phyloP scores from a whole-genome alignment of 2,329 filamentous ascomycete genomes.

The Cadophora gregata region DNA sequence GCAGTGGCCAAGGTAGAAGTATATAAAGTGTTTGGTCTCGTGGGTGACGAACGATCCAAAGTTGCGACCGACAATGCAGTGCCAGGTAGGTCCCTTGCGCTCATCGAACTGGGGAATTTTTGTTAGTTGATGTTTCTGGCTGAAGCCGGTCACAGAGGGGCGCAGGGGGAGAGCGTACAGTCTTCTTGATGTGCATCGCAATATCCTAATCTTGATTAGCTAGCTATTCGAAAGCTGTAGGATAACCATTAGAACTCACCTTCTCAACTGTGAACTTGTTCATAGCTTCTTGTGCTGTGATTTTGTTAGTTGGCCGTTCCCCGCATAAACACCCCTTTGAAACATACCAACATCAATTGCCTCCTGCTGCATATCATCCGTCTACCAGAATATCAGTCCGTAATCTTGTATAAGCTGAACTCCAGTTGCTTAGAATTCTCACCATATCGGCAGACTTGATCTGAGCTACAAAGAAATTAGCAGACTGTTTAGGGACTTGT shows the following conservation, averaged over 20 bases:
- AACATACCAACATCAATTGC: constrained; percentile 91
- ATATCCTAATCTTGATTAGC: constrained; percentile 71
- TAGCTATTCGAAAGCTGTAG: constrained; percentile 4
- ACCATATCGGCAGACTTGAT: constrained; percentile 99
- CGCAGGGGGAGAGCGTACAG: constrained; percentile 57
- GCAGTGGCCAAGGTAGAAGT: constrained; percentile 99
- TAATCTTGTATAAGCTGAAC: background rate
- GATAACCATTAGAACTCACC: constrained; percentile 49
- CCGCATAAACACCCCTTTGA: background rate
- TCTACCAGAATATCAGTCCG: constrained; percentile 60
- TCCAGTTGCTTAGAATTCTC: constrained; percentile 43
- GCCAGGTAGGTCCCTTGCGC: constrained; percentile 97
- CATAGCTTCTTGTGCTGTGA: constrained; percentile 72
- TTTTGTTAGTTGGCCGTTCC: constrained; percentile 38
- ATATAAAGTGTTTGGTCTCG: constrained; percentile 99
- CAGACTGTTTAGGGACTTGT: constrained; percentile 11
- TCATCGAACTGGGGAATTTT: constrained; percentile 77
- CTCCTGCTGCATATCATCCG: constrained; percentile 96
- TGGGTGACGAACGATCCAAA: constrained; percentile 99
- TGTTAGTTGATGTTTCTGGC: constrained; percentile 23
- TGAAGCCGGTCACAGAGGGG: background rate
- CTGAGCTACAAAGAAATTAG: constrained; percentile 66
- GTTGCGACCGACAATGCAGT: constrained; percentile 98
- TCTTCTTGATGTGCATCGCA: constrained; percentile 93
- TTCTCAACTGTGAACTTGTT: constrained; percentile 75